Evolutionary conservation across 768 basidiomycete species (phyloP), one percentile per base, ranked within the genome.

Genomic region (Calocybe gangraenosa): DNA sequence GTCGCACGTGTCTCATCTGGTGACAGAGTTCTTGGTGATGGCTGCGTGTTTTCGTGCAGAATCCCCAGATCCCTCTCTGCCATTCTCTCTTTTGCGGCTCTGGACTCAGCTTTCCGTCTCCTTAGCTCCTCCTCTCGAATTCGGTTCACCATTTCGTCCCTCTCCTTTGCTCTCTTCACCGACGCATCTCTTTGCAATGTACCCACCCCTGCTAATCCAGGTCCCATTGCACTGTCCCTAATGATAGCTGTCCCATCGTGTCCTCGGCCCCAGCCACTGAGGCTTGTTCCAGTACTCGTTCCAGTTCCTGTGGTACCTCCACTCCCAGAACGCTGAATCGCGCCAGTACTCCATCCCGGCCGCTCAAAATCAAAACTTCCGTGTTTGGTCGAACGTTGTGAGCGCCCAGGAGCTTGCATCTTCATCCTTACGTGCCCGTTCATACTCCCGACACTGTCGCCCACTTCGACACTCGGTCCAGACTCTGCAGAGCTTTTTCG

Each of bases 281-380:
- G 19, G 37, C 61, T 64, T 7, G 52, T 62, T 34, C 65, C 67
- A 40, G 61, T 55, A 30, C 63, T 69, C 14, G 55, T 57, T n/a
- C 54, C 61, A 20, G 63, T 58, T 20, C 55, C 62, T 19, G 59
- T 58, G 4, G 67, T 68, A 5, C 66, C 67, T 18, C 60, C 65
- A 46, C 70, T 71, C 3, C 72, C 69, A 1, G 75, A 73, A 19
- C 79, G 68, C 51, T 84, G 62, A 50, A 69, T 62, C n/a, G 53
- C 52, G 28, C 34, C 17, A 45, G 42, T 43, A 17, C 64, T 65
- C 69, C 72, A 71, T 0, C 78, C 73, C 0, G 85, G 84, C 28
- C 84, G 70, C 61, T 87, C 86, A 52, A 87, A 87, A 56, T 87
- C 85, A 58, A 87, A 87, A 55, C 80, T 84, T 4, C 84, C 84